phyloP scores from a whole-genome alignment of 495 filamentous ascomycete genomes.

The Podospora sp. region DNA sequence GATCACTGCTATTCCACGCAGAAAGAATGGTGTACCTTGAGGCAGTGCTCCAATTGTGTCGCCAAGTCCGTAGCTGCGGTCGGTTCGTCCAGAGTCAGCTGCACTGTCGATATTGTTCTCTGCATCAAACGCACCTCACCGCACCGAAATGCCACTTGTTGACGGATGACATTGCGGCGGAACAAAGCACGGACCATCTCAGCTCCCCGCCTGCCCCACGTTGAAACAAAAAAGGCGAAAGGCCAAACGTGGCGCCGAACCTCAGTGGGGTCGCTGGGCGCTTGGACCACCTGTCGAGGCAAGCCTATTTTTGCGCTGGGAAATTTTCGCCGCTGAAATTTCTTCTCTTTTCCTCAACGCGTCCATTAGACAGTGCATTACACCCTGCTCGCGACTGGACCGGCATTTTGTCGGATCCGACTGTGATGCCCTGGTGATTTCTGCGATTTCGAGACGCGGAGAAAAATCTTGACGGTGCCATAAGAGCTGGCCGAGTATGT shows the following conservation, averaged over 20 bases:
- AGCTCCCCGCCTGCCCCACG: background rate
- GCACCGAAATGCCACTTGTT: constrained; percentile 17
- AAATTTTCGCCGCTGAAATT: constrained; percentile 1
- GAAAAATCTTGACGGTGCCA: constrained; percentile 71
- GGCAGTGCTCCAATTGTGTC: background rate
- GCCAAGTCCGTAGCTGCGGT: background rate
- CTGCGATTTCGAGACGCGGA: constrained; percentile 84
- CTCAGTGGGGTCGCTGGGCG: constrained; percentile 10
- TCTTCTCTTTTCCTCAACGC: constrained; percentile 63
- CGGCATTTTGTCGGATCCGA: constrained; percentile 71
- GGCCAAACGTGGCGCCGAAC: constrained; percentile 32
- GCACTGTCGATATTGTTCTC: background rate
- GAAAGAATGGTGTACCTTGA: background rate
- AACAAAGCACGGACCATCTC: constrained; percentile 19
- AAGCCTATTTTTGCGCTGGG: background rate
- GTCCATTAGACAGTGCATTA: constrained; percentile 86
- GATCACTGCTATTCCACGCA: constrained; percentile 20
- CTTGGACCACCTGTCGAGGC: constrained; percentile 8
- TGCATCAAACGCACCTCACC: constrained; percentile 10
- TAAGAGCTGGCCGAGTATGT: constrained; percentile 77
- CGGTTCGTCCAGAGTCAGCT: background rate
- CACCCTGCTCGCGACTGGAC: constrained; percentile 61
- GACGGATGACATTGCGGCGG: background rate
- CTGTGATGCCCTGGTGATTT: constrained; percentile 61
- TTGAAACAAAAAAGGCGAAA: constrained; percentile 16